Conservation (phyloP, 768 basidiomycete species). For the Xerocomellus intermedius region DNA sequence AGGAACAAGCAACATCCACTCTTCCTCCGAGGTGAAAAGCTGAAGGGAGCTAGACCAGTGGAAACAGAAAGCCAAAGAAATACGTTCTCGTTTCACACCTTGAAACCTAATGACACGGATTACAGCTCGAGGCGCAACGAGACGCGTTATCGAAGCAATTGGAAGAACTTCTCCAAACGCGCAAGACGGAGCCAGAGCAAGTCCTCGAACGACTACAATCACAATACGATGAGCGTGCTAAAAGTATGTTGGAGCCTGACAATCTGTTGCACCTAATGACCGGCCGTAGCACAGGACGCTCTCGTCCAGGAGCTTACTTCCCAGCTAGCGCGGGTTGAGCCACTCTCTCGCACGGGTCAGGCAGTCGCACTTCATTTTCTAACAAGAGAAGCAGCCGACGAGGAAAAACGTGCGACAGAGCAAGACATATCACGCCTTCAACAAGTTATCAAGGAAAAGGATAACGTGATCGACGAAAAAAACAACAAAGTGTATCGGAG, state of each 20-base stretch:
- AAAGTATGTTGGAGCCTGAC: slow-evolving; percentile 40
- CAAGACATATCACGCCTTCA: slow-evolving; percentile 47
- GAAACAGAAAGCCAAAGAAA: slow-evolving; percentile 32
- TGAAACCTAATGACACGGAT: not conserved
- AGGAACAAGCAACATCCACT: slow-evolving; percentile 11
- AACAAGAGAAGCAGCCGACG: slow-evolving; percentile 71
- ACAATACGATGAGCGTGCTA: slow-evolving; percentile 50
- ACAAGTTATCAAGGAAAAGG: slow-evolving; percentile 42
- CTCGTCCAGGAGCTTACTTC: slow-evolving; percentile 46
- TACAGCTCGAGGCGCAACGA: slow-evolving; percentile 39
- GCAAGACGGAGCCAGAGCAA: slow-evolving; percentile 66
- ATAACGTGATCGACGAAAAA: slow-evolving; percentile 40
- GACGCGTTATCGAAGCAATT: slow-evolving; percentile 51
- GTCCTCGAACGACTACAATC: slow-evolving; percentile 45
- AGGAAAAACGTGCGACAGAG: slow-evolving; percentile 56
- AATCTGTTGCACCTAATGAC: slow-evolving; percentile 1
- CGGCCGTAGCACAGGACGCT: slow-evolving; percentile 52
- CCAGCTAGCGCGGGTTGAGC: slow-evolving; percentile 54
- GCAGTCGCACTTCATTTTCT: slow-evolving; percentile 60
- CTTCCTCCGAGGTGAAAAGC: slow-evolving; percentile 12
- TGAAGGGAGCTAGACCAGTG: slow-evolving; percentile 29
- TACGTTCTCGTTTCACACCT: slow-evolving; percentile 1
- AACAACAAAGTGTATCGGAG: slow-evolving; percentile 46
- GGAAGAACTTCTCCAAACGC: slow-evolving; percentile 55
- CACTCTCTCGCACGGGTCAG: slow-evolving; percentile 49